Base-by-base conservation (phyloP, 176 grass and related monocot species). In the Ampelocalamus luodianensis region DNA sequence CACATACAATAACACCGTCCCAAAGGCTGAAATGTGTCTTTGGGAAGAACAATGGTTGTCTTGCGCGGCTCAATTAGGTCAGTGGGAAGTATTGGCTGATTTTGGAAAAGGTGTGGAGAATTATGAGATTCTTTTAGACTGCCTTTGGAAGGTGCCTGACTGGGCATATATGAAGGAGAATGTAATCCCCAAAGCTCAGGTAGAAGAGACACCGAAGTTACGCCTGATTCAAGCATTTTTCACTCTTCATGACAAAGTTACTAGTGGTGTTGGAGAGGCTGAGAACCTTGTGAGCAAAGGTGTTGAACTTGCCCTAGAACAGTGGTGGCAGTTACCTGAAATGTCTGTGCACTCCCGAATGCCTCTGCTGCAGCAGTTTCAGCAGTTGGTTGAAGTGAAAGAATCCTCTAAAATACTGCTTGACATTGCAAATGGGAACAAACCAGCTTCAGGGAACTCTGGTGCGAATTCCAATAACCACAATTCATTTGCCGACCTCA, bases 251-350 rank as follows among this genome's bases (percentile, higher is more conserved):
- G 96, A 99, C 64, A 93, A 92, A 79, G 89, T 88, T 78, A 91
- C 90, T 44, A 94, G 87, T 88, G 96, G 96, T 82, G 88, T 92
- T 85, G 90, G 84, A 2, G 96, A 98, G 56, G 89, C 93, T 78
- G 96, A 95, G 88, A 93, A 91, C 82, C 86, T 92, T n/a, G 79
- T 94, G 26, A 84, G 78, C 53, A 99, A 99, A 92, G 96, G 96
- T 76, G 91, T 99, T 85, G 93, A 94, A 53, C 93, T 99, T 81
- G 93, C 96, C 62, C 85, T 99, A 63, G 93, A 99, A 79, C 93
- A 96, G 64, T 99, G 96, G 96, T 99, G 96, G 96, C 96, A 96
- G 72, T 91, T 99, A 82, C 96, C 96, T 88, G 96, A 99, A 81
- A 93, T 92, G 88, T 94, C 93, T 61, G 93, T 99, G 50, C 93